Evolutionary conservation across 2,329 filamentous ascomycete species (phyloP).

Genomic region (Sporothrix protearum): DNA sequence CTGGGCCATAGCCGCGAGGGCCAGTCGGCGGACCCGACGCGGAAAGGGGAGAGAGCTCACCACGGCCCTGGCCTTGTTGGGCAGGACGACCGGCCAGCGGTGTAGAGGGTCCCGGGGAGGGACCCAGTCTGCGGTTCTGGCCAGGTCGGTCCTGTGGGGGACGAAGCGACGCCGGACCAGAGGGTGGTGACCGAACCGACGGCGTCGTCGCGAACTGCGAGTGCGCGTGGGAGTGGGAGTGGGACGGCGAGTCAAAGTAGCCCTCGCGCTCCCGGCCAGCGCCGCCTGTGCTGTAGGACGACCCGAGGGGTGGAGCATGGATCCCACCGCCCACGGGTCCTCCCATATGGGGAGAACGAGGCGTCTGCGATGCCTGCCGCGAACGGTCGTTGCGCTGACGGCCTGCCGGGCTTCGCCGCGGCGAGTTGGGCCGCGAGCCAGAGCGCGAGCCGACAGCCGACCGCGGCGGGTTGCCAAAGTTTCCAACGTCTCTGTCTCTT

Average conservation of each 20-base stretch:
- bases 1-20: constrained; percentile 24
- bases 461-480: constrained; percentile 36
- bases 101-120: constrained; percentile 33
- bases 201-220: constrained; percentile 8
- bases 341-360: constrained; percentile 35
- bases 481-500: constrained; percentile 37
- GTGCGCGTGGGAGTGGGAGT: background rate
- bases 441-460: constrained; percentile 51
- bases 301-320: background rate
- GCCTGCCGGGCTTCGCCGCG: constrained; percentile 45
- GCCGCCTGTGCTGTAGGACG: background rate
- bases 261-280: constrained; percentile 3
- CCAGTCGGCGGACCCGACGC: constrained; percentile 24
- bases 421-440: constrained; percentile 51
- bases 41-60: constrained; percentile 16
- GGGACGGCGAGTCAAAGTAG: constrained; percentile 1
- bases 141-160: constrained; percentile 48
- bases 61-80: constrained; percentile 31
- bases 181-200: constrained; percentile 45
- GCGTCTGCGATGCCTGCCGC: constrained; percentile 44
- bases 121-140: constrained; percentile 39
- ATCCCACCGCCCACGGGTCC: background rate
- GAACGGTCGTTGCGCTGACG: constrained; percentile 48
- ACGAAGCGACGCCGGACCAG: constrained; percentile 53
- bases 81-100: constrained; percentile 34